Evolutionary conservation across 306 rosid species (phyloP).

Genomic region (Corylus avellana): DNA sequence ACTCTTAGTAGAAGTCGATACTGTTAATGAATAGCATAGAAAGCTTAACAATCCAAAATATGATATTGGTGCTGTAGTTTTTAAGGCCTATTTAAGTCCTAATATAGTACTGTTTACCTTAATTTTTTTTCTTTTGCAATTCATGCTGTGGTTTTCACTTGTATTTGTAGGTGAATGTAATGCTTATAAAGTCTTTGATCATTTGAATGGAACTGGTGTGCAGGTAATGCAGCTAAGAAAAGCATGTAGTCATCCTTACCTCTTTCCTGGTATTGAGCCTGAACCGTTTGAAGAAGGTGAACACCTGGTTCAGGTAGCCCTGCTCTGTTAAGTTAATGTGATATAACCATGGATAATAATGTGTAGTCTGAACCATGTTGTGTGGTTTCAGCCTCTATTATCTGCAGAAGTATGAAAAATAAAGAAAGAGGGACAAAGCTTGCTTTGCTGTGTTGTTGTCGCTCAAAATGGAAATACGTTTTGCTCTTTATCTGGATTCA

Average conservation of each 20-base stretch:
- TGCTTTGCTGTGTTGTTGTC: background rate
- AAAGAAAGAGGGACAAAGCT: background rate
- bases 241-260: slow-evolving; percentile 95
- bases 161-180: slow-evolving; percentile 11
- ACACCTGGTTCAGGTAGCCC: slow-evolving; percentile 81
- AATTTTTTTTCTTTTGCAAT: background rate
- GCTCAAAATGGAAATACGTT: background rate
- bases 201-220: slow-evolving; percentile 25
- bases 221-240: slow-evolving; percentile 90
- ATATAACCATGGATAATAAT: background rate
- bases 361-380: background rate
- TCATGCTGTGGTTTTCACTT: slow-evolving; percentile 11
- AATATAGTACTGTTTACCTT: background rate
- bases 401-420: background rate
- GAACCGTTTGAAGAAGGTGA: slow-evolving; percentile 98
- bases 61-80: slow-evolving; percentile 20
- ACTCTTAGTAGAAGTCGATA: background rate
- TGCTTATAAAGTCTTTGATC: slow-evolving; percentile 6
- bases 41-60: background rate
- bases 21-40: background rate
- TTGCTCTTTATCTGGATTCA: background rate
- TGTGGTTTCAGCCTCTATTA: background rate
- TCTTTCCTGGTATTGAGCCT: slow-evolving; percentile 94
- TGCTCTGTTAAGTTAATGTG: slow-evolving; percentile 8
- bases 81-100: background rate